Conservation (phyloP, 129 eudicot genomes). For the Erigeron canadensis region DNA sequence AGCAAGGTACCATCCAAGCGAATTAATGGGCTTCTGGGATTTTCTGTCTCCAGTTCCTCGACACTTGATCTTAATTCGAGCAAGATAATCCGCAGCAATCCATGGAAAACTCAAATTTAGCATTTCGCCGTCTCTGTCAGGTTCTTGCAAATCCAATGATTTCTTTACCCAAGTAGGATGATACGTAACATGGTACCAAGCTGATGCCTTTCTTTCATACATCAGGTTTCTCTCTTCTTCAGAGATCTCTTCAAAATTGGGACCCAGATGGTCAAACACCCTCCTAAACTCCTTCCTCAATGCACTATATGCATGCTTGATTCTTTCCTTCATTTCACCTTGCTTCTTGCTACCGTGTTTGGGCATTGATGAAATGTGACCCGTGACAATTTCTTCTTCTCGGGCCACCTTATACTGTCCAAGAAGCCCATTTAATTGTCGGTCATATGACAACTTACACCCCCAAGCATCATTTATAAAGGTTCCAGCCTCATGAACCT, state of each 20-base stretch:
- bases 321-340: constrained; percentile 1
- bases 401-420: constrained; percentile 22
- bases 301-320: constrained; percentile 9
- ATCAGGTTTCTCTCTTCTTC: constrained; percentile 8
- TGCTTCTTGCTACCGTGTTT: constrained; percentile 6
- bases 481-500: constrained; percentile 36
- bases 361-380: constrained; percentile 7
- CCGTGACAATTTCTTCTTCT: constrained; percentile 15
- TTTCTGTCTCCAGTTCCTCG: neutral
- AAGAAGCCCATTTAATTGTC: constrained; percentile 14
- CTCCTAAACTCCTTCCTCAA: constrained; percentile 13
- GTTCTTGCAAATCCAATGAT: constrained; percentile 7
- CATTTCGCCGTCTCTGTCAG: neutral
- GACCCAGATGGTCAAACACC: constrained; percentile 17
- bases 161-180: constrained; percentile 13
- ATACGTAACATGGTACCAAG: constrained; percentile 18
- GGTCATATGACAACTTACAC: constrained; percentile 26
- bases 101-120: constrained; percentile 12
- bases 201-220: constrained; percentile 6
- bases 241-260: constrained; percentile 9
- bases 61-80: neutral
- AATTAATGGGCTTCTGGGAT: constrained; percentile 12
- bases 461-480: constrained; percentile 59
- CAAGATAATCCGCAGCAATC: constrained; percentile 16
- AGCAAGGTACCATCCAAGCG: constrained; percentile 11